Conservation (phyloP, 495 filamentous ascomycete genomes). For the Hypoxylon trugodes region DNA sequence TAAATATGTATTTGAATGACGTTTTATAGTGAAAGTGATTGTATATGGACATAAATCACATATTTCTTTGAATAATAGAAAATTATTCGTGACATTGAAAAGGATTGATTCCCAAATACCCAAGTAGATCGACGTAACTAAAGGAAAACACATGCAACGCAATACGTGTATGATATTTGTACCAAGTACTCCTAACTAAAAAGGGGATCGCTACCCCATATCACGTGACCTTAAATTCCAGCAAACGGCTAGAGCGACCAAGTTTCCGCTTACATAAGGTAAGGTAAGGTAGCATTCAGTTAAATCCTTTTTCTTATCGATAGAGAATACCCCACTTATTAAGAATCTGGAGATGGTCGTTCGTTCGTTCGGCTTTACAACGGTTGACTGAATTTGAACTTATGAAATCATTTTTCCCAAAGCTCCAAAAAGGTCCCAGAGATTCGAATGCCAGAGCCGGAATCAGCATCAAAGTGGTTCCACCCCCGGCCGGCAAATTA, state of each 20-base stretch:
- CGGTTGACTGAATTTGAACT: too few species aligned
- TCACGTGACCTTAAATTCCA: conserved; percentile 24
- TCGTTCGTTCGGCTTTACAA: conserved; percentile 20
- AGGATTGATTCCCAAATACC: background rate
- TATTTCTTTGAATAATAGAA: too few species aligned
- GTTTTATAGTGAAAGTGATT: too few species aligned
- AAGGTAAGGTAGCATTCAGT: too few species aligned
- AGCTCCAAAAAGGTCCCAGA: conserved; percentile 4
- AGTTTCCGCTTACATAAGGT: conserved; percentile 11
- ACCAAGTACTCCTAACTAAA: background rate
- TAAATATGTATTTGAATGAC: too few species aligned
- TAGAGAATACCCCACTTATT: conserved; percentile 11
- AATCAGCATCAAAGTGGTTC: conserved; percentile 6
- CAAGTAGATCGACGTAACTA: background rate
- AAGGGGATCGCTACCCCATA: conserved; percentile 12
- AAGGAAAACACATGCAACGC: conserved; percentile 24
- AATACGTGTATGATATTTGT: too few species aligned
- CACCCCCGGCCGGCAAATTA: too few species aligned
- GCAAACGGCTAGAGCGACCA: conserved; percentile 1
- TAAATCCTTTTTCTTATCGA: conserved; percentile 18
- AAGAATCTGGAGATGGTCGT: conserved; percentile 7
- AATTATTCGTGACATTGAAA: too few species aligned
- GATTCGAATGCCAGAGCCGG: background rate
- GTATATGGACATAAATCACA: too few species aligned
- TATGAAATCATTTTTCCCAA: conserved; percentile 19